A percentile compares a stretch with the other conserved stretches of the same genome.
Conservation (phyloP, 1,284 basidiomycete genomes). For the Naganishia sp. region DNA sequence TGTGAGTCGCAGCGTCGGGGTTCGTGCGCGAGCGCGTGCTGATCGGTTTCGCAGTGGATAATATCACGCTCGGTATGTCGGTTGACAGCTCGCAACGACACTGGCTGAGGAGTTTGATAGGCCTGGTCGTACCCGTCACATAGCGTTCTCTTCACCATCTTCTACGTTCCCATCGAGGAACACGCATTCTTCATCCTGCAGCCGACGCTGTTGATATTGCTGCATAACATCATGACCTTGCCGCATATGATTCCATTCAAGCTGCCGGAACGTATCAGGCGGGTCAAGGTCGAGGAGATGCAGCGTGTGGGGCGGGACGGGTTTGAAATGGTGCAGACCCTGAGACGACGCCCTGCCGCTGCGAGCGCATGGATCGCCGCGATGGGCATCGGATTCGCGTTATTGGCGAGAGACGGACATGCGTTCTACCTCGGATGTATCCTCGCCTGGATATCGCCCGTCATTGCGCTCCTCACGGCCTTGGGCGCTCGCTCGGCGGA, state of each 20-base stretch:
- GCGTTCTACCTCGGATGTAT: conserved; percentile 47
- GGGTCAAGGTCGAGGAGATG: background rate
- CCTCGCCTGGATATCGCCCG: conserved; percentile 44
- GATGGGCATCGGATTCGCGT: conserved; percentile 32
- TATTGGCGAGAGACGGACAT: conserved; percentile 32
- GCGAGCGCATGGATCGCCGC: conserved; percentile 37
- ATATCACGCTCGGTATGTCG: conserved; percentile 21
- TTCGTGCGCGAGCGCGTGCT: background rate
- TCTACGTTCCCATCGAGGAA: conserved; percentile 47
- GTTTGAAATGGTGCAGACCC: conserved; percentile 37
- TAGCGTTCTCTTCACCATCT: conserved; percentile 41
- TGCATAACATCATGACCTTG: conserved; percentile 40
- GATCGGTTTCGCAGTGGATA: conserved; percentile 27
- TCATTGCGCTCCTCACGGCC: conserved; percentile 41
- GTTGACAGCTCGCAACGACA: conserved; percentile 35
- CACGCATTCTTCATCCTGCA: conserved; percentile 49
- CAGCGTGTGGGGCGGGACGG: conserved; percentile 2
- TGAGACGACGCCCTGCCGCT: conserved; percentile 38
- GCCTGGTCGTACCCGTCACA: conserved; percentile 43
- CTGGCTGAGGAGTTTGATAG: conserved; percentile 1
- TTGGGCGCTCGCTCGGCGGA: conserved; percentile 37
- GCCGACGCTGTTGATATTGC: conserved; percentile 41
- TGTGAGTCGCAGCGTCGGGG: conserved; percentile 35
- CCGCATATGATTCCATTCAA: conserved; percentile 39
- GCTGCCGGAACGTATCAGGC: background rate